Conservation (phyloP, 2,329 filamentous ascomycete genomes). For the Gremmenia infestans region DNA sequence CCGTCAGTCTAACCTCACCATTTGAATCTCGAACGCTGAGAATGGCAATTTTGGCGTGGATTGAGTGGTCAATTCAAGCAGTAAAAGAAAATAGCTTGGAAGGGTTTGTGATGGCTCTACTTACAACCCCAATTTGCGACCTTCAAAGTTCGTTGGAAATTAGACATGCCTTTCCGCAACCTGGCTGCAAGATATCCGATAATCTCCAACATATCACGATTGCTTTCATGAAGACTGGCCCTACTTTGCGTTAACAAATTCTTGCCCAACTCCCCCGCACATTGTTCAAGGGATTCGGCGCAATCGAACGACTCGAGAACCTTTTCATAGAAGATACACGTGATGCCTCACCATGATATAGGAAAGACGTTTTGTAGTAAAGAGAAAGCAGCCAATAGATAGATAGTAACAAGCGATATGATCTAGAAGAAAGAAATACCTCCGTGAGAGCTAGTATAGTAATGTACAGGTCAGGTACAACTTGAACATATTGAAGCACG, state of each 20-base stretch:
- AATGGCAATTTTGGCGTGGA: constrained; percentile 5
- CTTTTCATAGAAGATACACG: neutral
- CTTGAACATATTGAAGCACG: no score
- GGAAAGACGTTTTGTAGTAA: no score
- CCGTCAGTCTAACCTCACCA: neutral
- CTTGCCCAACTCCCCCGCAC: neutral
- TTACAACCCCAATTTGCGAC: constrained; percentile 1
- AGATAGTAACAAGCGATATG: no score
- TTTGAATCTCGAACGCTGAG: neutral
- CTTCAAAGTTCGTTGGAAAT: neutral
- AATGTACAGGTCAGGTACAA: no score
- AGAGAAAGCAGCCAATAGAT: no score
- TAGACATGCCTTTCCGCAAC: neutral
- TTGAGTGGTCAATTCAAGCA: constrained; percentile 3
- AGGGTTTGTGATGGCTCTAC: neutral
- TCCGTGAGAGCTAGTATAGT: no score
- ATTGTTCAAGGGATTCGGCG: neutral
- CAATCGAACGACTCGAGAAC: neutral
- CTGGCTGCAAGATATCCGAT: neutral
- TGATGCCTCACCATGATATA: no score
- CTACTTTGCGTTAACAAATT: neutral
- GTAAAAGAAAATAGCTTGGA: neutral
- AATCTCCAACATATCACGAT: neutral
- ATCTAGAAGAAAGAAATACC: no score
- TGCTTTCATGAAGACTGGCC: neutral